These are phyloP conservation scores for Candida insectalens DNA, from an alignment of 805 yeast genomes.

Conservation along the genomic window DNA sequence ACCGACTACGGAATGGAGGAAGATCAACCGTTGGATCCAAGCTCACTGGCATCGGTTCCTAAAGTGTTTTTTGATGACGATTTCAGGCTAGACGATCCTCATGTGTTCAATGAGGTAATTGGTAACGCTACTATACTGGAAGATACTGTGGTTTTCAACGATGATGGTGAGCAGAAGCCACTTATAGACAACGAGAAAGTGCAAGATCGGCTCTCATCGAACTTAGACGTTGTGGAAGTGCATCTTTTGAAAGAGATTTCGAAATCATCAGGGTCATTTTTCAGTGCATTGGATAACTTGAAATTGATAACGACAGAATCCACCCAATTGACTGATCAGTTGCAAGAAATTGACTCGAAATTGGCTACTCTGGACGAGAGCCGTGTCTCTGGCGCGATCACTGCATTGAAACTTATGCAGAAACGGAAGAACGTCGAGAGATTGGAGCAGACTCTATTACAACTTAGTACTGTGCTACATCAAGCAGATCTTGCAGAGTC, in stretches of 20 bases:
- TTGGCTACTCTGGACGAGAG: slow-evolving; percentile 36
- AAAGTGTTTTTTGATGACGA: slow-evolving; percentile 52
- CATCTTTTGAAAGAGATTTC: slow-evolving; percentile 77
- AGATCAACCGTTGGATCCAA: slow-evolving; percentile 15
- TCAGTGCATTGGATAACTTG: slow-evolving; percentile 74
- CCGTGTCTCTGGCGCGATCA: slow-evolving; percentile 41
- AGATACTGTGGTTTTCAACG: slow-evolving; percentile 22
- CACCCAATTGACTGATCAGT: slow-evolving; percentile 35
- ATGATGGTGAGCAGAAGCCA: slow-evolving; percentile 25
- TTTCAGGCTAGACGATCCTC: slow-evolving; percentile 82
- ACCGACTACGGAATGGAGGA: slow-evolving; percentile 8
- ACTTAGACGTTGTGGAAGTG: slow-evolving; percentile 77
- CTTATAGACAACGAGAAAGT: slow-evolving; percentile 44
- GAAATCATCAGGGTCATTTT: slow-evolving; percentile 74
- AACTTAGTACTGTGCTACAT: slow-evolving; percentile 35
- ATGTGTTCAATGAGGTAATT: slow-evolving; percentile 67
- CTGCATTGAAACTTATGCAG: slow-evolving; percentile 37
- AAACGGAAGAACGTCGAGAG: slow-evolving; percentile 50
- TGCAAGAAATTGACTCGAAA: slow-evolving; percentile 35
- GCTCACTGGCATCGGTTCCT: slow-evolving; percentile 46
- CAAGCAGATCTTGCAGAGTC: slow-evolving; percentile 42
- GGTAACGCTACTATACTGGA: slow-evolving; percentile 38
- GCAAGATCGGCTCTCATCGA: slow-evolving; percentile 73
- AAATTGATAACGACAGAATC: slow-evolving; percentile 52
- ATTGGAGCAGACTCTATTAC: slow-evolving; percentile 53